Conservation (phyloP, 2,329 filamentous ascomycete species). For the Curvularia spicifera region DNA sequence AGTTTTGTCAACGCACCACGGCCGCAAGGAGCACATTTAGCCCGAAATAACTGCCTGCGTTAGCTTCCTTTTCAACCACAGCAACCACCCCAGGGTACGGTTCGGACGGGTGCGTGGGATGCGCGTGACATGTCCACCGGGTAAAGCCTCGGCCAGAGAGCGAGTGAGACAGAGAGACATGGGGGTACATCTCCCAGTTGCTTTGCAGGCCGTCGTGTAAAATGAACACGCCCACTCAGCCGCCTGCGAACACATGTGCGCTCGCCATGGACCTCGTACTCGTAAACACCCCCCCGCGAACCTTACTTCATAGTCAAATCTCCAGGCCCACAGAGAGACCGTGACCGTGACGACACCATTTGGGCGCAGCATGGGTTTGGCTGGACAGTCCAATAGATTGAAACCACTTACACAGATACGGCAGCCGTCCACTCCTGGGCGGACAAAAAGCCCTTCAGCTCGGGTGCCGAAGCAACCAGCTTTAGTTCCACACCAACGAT, state of each 20-base stretch:
- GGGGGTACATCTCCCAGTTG: too few species aligned
- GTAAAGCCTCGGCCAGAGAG: conserved; percentile 14
- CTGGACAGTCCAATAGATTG: conserved; percentile 1
- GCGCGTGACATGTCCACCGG: conserved; percentile 10
- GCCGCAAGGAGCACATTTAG: conserved; percentile 51
- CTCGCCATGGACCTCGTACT: background rate
- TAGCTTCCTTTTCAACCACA: conserved; percentile 33
- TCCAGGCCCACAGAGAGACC: background rate
- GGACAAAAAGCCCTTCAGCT: conserved; percentile 46
- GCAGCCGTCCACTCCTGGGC: conserved; percentile 49
- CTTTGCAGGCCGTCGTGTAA: too few species aligned
- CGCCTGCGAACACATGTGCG: background rate
- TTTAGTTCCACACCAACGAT: conserved; percentile 47
- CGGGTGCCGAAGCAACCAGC: conserved; percentile 43
- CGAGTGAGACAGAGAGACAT: too few species aligned
- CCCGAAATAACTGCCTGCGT: conserved; percentile 51
- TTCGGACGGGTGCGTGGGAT: conserved; percentile 12
- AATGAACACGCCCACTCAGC: background rate
- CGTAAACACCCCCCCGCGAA: background rate
- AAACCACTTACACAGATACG: conserved; percentile 48
- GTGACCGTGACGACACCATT: conserved; percentile 1
- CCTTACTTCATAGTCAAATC: background rate
- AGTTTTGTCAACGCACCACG: conserved; percentile 41
- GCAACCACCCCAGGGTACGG: conserved; percentile 16
- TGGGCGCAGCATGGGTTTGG: background rate